Evolutionary conservation across 2,329 filamentous ascomycete species (phyloP), one percentile per base, ranked within the genome.

Genomic region (Monosporascus sp.): DNA sequence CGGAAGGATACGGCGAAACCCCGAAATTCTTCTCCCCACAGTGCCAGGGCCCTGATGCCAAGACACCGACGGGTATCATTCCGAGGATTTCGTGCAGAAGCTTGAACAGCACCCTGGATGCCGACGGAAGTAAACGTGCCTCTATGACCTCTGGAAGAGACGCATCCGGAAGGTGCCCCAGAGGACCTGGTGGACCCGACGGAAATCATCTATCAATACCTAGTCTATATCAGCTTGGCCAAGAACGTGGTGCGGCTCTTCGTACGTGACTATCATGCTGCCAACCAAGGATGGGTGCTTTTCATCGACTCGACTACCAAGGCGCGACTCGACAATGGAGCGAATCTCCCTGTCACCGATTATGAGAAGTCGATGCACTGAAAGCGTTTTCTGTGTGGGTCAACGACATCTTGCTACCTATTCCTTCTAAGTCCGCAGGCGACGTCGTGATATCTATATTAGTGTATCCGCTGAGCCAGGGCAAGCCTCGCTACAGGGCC

Each of bases 391-490:
- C 53, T 2, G 25, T 24, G 4, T 61, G 56, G 55, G 46, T 61
- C 2, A 58, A 58, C 35, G 9, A 50, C 7, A 37, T 52, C 22
- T 48, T 60, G 11, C 18, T 62, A 35, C 54, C 55, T 9, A 14
- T 27, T 18, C 54, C 55, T 2, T 39, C 39, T 3, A 39, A 38
- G 1, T 14, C 15, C 3, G 46, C 27, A 17, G 37, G 18, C 14
- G 37, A 37, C 18, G n/a, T 45, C 14, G 9, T 14, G 11, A 24
- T 62, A 5, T 54, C 60, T 15, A 25, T 60, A 20, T 43, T 59
- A 9, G 48, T 62, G 24, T 60, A 60, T 22, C 55, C 57, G 11
- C 55, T 57, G 37, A 53, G 37, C 47, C 54, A 55, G 57, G 60
- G 58, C 24, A 38, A 17, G 25, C 58, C 58, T 5, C 39, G 24